phyloP scores from a whole-genome alignment of 495 filamentous ascomycete genomes.

The Tuber microsphaerosporum region DNA sequence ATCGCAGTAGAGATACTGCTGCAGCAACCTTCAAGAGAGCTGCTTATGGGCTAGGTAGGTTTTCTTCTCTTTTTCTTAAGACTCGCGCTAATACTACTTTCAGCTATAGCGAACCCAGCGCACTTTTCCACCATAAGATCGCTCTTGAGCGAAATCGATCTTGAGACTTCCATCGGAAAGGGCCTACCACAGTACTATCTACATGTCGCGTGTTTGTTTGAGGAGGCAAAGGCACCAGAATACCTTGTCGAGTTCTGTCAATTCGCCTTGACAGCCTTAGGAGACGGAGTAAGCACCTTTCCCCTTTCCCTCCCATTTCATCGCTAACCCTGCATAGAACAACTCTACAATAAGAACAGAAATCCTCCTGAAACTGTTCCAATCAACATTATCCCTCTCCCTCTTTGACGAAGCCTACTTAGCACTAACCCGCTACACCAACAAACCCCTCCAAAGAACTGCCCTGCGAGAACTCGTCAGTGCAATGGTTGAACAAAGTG shows the following conservation, averaged over 20 bases:
- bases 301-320: slow-evolving; percentile 39
- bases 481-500: slow-evolving; percentile 61
- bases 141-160: slow-evolving; percentile 26
- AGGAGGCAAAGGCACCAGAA: slow-evolving; percentile 63
- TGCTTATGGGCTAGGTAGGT: slow-evolving; percentile 72
- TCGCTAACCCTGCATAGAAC: slow-evolving; percentile 11
- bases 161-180: slow-evolving; percentile 42
- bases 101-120: slow-evolving; percentile 15
- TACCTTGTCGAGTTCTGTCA: slow-evolving; percentile 79
- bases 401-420: slow-evolving; percentile 77
- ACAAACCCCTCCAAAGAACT: slow-evolving; percentile 55
- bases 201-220: slow-evolving; percentile 76
- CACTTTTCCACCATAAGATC: slow-evolving; percentile 24
- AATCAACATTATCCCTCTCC: slow-evolving; percentile 64
- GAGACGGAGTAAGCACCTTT: slow-evolving; percentile 45
- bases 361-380: slow-evolving; percentile 75
- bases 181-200: slow-evolving; percentile 78
- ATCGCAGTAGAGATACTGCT: slow-evolving; percentile 52
- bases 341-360: slow-evolving; percentile 49
- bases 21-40: slow-evolving; percentile 73
- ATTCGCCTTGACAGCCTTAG: slow-evolving; percentile 52
- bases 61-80: slow-evolving; percentile 1
- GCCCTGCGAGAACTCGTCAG: slow-evolving; percentile 61
- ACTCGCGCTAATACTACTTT: slow-evolving; percentile 21
- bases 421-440: slow-evolving; percentile 63